phyloP scores from a whole-genome alignment of 2,329 filamentous ascomycete genomes.

The Aspergillus ochraceoroseus region DNA sequence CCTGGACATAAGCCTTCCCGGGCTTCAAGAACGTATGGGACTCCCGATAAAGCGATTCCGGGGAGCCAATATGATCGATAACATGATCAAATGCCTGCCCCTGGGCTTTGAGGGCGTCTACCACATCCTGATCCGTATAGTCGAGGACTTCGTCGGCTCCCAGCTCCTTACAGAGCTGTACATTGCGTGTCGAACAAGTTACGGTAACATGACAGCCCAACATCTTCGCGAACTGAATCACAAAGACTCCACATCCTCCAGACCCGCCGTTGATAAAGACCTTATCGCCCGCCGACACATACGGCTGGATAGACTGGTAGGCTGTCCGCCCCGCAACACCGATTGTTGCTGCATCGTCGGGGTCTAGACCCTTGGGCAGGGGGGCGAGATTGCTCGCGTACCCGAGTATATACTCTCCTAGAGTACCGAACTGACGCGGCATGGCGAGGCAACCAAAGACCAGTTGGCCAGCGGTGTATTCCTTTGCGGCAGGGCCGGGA shows the following conservation, averaged over 20 bases:
- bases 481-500: slow-evolving; percentile 23
- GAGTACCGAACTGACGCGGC: slow-evolving; percentile 39
- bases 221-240: slow-evolving; percentile 60
- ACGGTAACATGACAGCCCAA: slow-evolving; percentile 56
- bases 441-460: slow-evolving; percentile 44
- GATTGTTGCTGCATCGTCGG: slow-evolving; percentile 43
- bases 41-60: slow-evolving; percentile 50
- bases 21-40: slow-evolving; percentile 50
- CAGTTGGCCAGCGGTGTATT: slow-evolving; percentile 39
- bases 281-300: slow-evolving; percentile 49
- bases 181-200: slow-evolving; percentile 56
- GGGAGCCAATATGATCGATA: slow-evolving; percentile 55
- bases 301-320: slow-evolving; percentile 47
- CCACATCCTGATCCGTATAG: slow-evolving; percentile 51
- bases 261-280: slow-evolving; percentile 63
- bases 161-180: slow-evolving; percentile 52
- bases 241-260: slow-evolving; percentile 57
- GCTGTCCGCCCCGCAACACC: slow-evolving; percentile 48
- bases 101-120: slow-evolving; percentile 44
- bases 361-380: slow-evolving; percentile 44
- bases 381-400: slow-evolving; percentile 31
- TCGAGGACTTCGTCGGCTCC: slow-evolving; percentile 63
- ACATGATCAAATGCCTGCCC: slow-evolving; percentile 51
- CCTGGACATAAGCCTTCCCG: slow-evolving; percentile 50
- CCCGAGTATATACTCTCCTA: slow-evolving; percentile 44